Evolutionary conservation across 2,329 filamentous ascomycete genomes (phyloP), one percentile per base, ranked within the genome.

Genomic region (Keithomyces neogunnii): DNA sequence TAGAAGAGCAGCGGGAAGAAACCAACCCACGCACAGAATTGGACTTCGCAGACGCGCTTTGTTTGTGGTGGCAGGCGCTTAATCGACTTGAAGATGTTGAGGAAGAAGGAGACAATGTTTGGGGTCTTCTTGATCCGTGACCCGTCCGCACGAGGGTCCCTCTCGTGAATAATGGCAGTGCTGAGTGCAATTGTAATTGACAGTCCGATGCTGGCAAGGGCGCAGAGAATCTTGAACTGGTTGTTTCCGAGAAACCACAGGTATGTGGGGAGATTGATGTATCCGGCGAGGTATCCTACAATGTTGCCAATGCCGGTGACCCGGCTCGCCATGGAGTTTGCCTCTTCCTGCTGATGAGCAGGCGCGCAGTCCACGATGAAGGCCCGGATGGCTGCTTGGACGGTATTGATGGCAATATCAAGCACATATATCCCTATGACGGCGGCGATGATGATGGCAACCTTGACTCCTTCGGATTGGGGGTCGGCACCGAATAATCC

Each of bases 1-100:
- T 97, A 97, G 71, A 95, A 96, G 3, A 97, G 77, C 66, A 96
- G 90, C 1, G 91, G 91, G 62, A 96, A 97, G 82, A 92, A 96
- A 49, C 89, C 92, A 51, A 96, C 84, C 91, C 91, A 97, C 4
- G 89, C 89, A 54, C 85, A 91, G 59, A 92, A 82, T 64, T 93
- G 88, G 0, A 91, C 86, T 57, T 84, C 73, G 63, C 91, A 96
- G 38, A 96, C 89, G 56, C 82, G 85, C 55, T 79, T 79, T 57
- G 93, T 89, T 67, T 95, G 90, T 0, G 85, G 84, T 1, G 92
- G 91, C 5, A 97, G 75, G 39, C 84, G 80, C 60, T 78, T 82
- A 56, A 96, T 86, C 0, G 90, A 90, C 47, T 76, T 80, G 65
- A 86, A 85, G 3, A 96, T 83, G 59, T 83, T 81, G 57, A 74